A percentile compares a stretch with the other conserved stretches of the same genome.
Conservation (phyloP, 2,329 filamentous ascomycete species). For the Didymella keratinophila region DNA sequence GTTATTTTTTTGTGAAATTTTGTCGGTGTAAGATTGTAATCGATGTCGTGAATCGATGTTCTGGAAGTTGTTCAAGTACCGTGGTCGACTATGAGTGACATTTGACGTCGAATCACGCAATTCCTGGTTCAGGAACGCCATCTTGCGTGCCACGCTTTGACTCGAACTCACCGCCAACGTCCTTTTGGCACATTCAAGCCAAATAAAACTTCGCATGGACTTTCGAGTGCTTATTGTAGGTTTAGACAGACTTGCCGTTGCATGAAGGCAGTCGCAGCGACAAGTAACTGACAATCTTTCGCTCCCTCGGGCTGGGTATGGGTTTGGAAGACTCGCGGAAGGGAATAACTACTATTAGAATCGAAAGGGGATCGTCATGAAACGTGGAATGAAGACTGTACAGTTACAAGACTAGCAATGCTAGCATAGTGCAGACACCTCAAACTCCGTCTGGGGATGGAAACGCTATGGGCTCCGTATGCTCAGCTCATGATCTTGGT, state of each 20-base stretch:
- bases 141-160: slow-evolving; percentile 21
- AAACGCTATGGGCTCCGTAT: neutral
- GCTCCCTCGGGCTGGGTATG: neutral
- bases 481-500: slow-evolving; percentile 28
- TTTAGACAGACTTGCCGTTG: neutral
- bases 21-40: too few relatives aligned
- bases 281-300: neutral
- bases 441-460: neutral
- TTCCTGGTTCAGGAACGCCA: slow-evolving; percentile 25
- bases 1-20: too few relatives aligned
- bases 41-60: too few relatives aligned
- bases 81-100: slow-evolving; percentile 27
- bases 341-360: neutral
- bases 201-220: neutral
- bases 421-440: neutral
- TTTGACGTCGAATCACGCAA: slow-evolving; percentile 41
- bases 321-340: neutral
- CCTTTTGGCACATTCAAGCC: too few relatives aligned
- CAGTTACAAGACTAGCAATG: neutral
- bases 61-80: neutral
- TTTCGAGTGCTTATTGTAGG: neutral
- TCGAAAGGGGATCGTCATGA: neutral
- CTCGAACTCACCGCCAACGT: slow-evolving; percentile 7
- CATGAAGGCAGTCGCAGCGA: neutral
- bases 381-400: neutral